Percentiles rank a stretch among this genome's conserved stretches.
Conservation (phyloP, 441 rosid species). For the Syzygium syzygioides region DNA sequence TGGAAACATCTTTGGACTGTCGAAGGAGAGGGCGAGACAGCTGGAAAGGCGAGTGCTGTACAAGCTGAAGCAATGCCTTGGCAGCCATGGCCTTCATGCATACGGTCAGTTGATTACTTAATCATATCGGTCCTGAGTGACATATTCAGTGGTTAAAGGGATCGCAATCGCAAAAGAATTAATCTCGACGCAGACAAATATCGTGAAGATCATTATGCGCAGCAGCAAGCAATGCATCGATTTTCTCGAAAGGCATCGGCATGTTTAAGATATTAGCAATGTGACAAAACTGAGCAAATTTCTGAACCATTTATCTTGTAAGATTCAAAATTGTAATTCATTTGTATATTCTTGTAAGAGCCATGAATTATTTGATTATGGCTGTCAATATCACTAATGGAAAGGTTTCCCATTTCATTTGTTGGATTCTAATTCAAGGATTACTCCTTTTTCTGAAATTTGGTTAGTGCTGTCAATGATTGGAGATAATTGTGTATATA, state of each 20-base stretch:
- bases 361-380: background rate
- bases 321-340: background rate
- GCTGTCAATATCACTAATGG: background rate
- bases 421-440: background rate
- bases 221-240: background rate
- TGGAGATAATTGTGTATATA: background rate
- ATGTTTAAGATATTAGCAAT: background rate
- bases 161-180: background rate
- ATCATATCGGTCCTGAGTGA: background rate
- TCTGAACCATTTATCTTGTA: background rate
- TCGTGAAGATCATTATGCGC: background rate
- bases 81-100: constrained; percentile 50
- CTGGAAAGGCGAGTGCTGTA: constrained; percentile 67
- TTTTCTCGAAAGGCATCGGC: background rate
- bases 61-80: constrained; percentile 64
- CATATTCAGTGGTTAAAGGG: background rate
- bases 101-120: constrained; percentile 58
- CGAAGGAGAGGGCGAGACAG: constrained; percentile 75
- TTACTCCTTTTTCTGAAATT: background rate
- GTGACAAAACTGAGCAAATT: background rate
- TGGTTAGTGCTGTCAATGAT: background rate
- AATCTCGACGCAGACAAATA: background rate
- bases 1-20: constrained; percentile 53
- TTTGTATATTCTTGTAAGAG: background rate
- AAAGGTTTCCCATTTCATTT: background rate